Evolutionary conservation across 2,329 filamentous ascomycete species (phyloP), one percentile per base, ranked within the genome.

Genomic region (Exophiala bonariae): DNA sequence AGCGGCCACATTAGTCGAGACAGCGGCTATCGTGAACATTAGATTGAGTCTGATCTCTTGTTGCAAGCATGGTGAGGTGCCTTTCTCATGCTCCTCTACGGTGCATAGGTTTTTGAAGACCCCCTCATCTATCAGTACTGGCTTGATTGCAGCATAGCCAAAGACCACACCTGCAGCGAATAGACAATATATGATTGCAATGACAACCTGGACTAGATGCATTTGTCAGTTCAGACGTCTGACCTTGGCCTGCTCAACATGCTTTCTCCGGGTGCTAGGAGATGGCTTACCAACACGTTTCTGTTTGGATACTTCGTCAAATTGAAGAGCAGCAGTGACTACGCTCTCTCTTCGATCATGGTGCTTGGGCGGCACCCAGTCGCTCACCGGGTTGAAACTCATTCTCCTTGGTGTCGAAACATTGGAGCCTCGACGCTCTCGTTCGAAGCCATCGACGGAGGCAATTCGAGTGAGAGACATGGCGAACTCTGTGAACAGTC

Each of bases 1-100:
- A 10, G 91, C 90, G 32, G 83, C 88, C 10, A 95, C 86, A 61
- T 96, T 96, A 31, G 90, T 95, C 5, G 81, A 86, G 8, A 95
- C 89, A 11, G 89, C 90, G 10, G 90, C 90, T 20, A 90, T 79
- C 4, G 89, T 95, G 74, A 96, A 96, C 87, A 95, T 95, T 57
- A 96, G 73, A 65, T 96, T 96, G 47, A 96, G 77, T 49, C 75
- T 64, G 44, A 81, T 64, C 57, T 80, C 78, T 59, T 84, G 81
- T 50, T 74, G 72, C 51, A 77, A 79, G 61, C 81, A 85, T 14
- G 80, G 71, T 47, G 71, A 69, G 1, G 74, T 69, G 3, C 70
- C 71, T 3, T 73, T 62, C 1, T 75, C 66, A 16, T 80, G 47
- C 61, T 80, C 76, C 38, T 77, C 65, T 43, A 70, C 52, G 5